phyloP scores from a whole-genome alignment of 495 filamentous ascomycete genomes.

The Penicillium odoratum region DNA sequence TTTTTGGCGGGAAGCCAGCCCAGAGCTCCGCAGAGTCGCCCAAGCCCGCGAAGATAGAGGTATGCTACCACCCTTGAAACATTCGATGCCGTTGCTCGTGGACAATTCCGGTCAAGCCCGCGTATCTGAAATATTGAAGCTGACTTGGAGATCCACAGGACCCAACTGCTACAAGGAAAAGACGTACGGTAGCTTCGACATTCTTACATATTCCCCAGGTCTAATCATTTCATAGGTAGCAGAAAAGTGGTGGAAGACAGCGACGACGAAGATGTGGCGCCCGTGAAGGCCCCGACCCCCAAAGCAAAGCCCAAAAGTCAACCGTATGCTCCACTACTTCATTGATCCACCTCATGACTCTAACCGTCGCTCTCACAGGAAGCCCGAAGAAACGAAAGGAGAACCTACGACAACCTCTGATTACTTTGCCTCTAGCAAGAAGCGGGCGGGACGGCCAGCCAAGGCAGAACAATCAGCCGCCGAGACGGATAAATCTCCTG shows the following conservation, averaged over 20 bases:
- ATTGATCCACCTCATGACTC: neutral
- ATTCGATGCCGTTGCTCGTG: neutral
- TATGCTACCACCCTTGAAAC: slow-evolving; percentile 20
- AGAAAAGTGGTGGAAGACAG: slow-evolving; percentile 77
- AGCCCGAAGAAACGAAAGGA: slow-evolving; percentile 46
- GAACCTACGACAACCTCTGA: slow-evolving; percentile 58
- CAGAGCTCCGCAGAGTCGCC: slow-evolving; percentile 26
- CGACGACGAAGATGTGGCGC: slow-evolving; percentile 59
- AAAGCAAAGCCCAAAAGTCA: slow-evolving; percentile 48
- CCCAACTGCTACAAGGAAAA: slow-evolving; percentile 34
- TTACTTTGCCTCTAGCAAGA: slow-evolving; percentile 62
- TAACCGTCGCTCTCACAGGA: slow-evolving; percentile 29
- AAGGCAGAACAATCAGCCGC: slow-evolving; percentile 28
- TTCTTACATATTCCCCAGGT: neutral
- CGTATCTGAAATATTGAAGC: neutral
- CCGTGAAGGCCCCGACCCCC: slow-evolving; percentile 36
- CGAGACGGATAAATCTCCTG: slow-evolving; percentile 20
- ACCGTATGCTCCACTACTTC: slow-evolving; percentile 24
- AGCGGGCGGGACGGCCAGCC: slow-evolving; percentile 39
- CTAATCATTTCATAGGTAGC: slow-evolving; percentile 45
- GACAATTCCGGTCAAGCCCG: too few relatives aligned
- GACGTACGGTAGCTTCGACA: slow-evolving; percentile 31
- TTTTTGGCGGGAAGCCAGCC: slow-evolving; percentile 63
- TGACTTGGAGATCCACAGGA: slow-evolving; percentile 28
- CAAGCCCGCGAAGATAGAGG: slow-evolving; percentile 45